Percentiles rank a stretch among this genome's conserved stretches.
Conservation (phyloP, 306 rosid genomes). For the Cicer cuneatum region DNA sequence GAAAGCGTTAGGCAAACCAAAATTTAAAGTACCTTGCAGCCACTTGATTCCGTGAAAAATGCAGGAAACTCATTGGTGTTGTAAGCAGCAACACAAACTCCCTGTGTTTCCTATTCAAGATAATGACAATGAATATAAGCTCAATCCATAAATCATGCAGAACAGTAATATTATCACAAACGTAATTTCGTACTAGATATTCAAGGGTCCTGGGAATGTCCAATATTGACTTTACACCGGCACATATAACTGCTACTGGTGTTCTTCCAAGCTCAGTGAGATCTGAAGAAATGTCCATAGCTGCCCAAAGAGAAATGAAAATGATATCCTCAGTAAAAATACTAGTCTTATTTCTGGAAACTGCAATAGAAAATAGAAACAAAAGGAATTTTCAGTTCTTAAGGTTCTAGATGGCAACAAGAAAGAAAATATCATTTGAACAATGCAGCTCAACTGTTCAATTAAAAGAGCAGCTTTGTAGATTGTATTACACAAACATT, state of each 20-base stretch:
- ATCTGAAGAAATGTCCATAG: constrained; percentile 93
- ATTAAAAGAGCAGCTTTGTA: constrained; percentile 21
- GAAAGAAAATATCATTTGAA: constrained; percentile 19
- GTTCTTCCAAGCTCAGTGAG: constrained; percentile 97
- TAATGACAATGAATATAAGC: constrained; percentile 17
- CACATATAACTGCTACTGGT: constrained; percentile 88
- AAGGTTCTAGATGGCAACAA: constrained; percentile 30
- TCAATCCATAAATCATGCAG: not conserved
- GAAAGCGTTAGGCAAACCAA: constrained; percentile 7
- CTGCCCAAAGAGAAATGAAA: constrained; percentile 54
- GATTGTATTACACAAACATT: constrained; percentile 25
- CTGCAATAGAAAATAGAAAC: constrained; percentile 1
- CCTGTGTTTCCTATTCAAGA: constrained; percentile 78
- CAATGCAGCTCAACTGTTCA: constrained; percentile 19
- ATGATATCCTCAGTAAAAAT: constrained; percentile 31
- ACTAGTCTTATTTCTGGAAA: constrained; percentile 20
- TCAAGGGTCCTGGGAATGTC: constrained; percentile 93
- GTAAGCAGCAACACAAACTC: constrained; percentile 88
- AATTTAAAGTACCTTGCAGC: constrained; percentile 74
- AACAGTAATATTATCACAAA: constrained; percentile 34
- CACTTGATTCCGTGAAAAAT: constrained; percentile 85
- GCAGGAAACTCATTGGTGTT: constrained; percentile 91
- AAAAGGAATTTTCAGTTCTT: constrained; percentile 5
- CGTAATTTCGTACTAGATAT: constrained; percentile 64
- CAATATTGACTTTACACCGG: constrained; percentile 92